Evolutionary conservation across 768 basidiomycete species (phyloP).

Genomic region (Boletus subcaerulescens): DNA sequence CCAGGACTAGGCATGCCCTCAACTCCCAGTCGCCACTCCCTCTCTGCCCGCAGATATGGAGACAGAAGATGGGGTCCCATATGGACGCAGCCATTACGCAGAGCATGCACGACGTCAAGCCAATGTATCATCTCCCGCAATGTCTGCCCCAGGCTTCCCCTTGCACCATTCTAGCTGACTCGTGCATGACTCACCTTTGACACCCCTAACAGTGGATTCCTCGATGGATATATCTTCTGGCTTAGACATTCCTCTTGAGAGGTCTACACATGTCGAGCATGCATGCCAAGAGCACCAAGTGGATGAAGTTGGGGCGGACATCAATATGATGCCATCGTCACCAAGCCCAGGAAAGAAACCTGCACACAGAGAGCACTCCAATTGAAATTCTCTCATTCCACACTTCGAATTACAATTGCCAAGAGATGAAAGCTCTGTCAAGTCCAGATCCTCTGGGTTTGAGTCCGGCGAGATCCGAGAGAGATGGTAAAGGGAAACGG

Average conservation of each 20-base stretch:
- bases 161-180: constrained; percentile 21
- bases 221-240: constrained; percentile 22
- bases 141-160: constrained; percentile 37
- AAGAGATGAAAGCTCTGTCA: too few species aligned
- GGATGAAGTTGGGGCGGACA: constrained; percentile 38
- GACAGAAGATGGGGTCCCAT: constrained; percentile 60
- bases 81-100: constrained; percentile 61
- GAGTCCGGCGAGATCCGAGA: too few species aligned
- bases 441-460: too few species aligned
- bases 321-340: constrained; percentile 46
- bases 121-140: constrained; percentile 31
- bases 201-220: constrained; percentile 19
- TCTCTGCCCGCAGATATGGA: constrained; percentile 52
- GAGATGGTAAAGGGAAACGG: too few species aligned
- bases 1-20: constrained; percentile 28
- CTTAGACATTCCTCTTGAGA: constrained; percentile 30
- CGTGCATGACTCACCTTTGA: constrained; percentile 17
- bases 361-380: constrained; percentile 13
- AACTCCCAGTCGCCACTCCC: constrained; percentile 35
- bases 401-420: too few species aligned
- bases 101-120: constrained; percentile 42
- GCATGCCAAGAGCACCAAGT: constrained; percentile 23
- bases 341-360: constrained; percentile 42
- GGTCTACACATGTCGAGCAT: constrained; percentile 39
- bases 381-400: constrained; percentile 34